Conservation (phyloP, 345 rosid genomes). For the Aegle marmelos region DNA sequence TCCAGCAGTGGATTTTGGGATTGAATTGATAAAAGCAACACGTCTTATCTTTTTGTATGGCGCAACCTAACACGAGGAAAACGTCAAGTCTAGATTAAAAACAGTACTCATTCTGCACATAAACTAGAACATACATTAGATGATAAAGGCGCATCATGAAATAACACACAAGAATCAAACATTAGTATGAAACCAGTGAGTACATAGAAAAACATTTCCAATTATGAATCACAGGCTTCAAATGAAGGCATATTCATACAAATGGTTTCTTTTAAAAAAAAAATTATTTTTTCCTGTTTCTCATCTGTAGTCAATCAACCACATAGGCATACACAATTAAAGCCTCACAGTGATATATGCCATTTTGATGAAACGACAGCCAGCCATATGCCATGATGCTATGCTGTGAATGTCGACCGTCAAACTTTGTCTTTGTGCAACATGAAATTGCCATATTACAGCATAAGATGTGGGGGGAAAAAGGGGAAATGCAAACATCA, state of each 20-base stretch:
- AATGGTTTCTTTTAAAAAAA: neutral
- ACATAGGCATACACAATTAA: neutral
- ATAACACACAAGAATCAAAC: neutral
- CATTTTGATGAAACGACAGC: neutral
- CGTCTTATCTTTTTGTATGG: conserved; percentile 85
- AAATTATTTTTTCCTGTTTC: neutral
- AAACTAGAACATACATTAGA: neutral
- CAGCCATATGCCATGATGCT: neutral
- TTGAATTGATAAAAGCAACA: conserved; percentile 63
- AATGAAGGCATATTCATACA: neutral
- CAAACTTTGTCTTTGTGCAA: neutral
- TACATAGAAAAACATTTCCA: too few relatives aligned
- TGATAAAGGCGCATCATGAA: neutral
- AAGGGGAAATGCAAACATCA: neutral
- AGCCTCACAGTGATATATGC: neutral
- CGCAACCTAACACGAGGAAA: conserved; percentile 55
- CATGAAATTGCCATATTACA: neutral
- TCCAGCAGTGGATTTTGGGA: conserved; percentile 78
- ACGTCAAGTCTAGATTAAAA: neutral
- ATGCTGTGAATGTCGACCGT: neutral
- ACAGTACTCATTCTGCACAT: too few relatives aligned
- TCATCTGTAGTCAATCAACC: neutral
- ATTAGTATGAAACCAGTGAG: neutral
- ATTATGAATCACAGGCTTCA: neutral
- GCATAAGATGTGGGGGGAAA: too few relatives aligned